Base-by-base conservation (phyloP, 2,329 filamentous ascomycete species). In the Penicillium sp. region DNA sequence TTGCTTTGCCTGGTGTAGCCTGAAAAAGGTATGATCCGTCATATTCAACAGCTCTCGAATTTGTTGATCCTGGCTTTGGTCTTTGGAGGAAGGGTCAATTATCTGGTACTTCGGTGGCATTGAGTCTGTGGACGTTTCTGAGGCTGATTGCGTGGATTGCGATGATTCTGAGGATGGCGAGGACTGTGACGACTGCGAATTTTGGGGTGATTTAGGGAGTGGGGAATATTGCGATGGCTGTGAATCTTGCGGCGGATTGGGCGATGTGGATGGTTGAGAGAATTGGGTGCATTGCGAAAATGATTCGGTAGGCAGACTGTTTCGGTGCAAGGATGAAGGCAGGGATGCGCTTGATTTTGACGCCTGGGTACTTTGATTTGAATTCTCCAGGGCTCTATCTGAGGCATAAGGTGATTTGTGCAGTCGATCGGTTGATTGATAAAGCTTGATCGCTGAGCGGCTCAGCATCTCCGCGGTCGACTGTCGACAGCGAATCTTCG, bases 341-440 rank as follows among this genome's bases (percentile, higher is more conserved):
- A 29, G 17, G 13, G 24, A 39, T 27, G 24, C 3, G 29, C 3
- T 26, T 23, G 37, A 26, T 30, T 42, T 17, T 8, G 24, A 37
- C 2, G 12, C 6, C 13, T 21, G 24, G 3, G 9, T n/a, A 9
- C 2, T 29, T 29, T 42, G 15, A 18, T 6, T n/a, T 13, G 12
- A 24, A 7, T 29, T 21, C 10, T 42, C 39, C 3, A 42, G 3
- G 10, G 39, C 15, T 21, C 20, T 42, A 8, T 18, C 29, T 18
- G 7, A 13, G 10, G 24, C 12, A 7, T 42, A n/a, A 18, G 39
- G 24, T 20, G 29, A 18, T 30, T 24, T 49, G 30, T 53, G 34
- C 18, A 55, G 23, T 24, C 50, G 51, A 15, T 58, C 51, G 17
- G 53, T 39, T 4, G 57, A 49, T 27, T 54, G 43, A 15, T 58